Percentiles rank a stretch among this genome's conserved stretches.
These are phyloP conservation scores for Phalaenopsis hybrid DNA, from an alignment of 116 monocot genomes.

Conservation along the genomic window DNA sequence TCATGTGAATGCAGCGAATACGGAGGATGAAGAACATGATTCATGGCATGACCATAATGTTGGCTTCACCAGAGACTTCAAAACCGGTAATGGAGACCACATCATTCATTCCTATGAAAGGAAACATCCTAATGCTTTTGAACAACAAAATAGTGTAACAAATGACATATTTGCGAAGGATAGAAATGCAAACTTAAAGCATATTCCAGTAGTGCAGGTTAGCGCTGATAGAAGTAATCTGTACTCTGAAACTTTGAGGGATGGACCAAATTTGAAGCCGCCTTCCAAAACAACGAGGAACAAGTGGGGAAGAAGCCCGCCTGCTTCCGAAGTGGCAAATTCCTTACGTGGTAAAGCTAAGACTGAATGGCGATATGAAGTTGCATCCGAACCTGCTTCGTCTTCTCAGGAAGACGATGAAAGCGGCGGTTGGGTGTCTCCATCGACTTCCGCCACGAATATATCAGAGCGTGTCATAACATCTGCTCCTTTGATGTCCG, in stretches of 20 bases:
- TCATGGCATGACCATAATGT: conserved; percentile 11
- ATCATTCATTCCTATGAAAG: conserved; percentile 27
- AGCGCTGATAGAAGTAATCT: conserved; percentile 45
- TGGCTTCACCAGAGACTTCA: conserved; percentile 24
- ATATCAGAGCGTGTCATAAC: conserved; percentile 21
- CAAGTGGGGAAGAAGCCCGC: conserved; percentile 52
- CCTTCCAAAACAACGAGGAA: conserved; percentile 31
- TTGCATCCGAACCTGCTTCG: conserved; percentile 13
- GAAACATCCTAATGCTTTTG: conserved; percentile 20
- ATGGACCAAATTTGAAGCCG: conserved; percentile 26
- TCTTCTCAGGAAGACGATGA: conserved; percentile 41
- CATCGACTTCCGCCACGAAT: conserved; percentile 24
- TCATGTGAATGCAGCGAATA: conserved; percentile 14
- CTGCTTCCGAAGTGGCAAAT: conserved; percentile 9
- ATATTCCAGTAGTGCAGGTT: conserved; percentile 23
- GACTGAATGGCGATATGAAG: conserved; percentile 33
- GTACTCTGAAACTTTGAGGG: conserved; percentile 38
- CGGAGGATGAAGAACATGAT: conserved; percentile 30
- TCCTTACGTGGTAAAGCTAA: conserved; percentile 24
- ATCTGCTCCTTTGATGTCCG: conserved; percentile 13
- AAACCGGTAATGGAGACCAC: conserved; percentile 24
- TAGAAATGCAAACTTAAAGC: conserved; percentile 24
- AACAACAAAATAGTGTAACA: conserved; percentile 23
- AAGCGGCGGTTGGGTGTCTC: conserved; percentile 26
- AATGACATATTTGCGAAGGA: conserved; percentile 21